A percentile compares a stretch with the other conserved stretches of the same genome.
Conservation (phyloP, 306 rosid species). For the Biancaea sappan region DNA sequence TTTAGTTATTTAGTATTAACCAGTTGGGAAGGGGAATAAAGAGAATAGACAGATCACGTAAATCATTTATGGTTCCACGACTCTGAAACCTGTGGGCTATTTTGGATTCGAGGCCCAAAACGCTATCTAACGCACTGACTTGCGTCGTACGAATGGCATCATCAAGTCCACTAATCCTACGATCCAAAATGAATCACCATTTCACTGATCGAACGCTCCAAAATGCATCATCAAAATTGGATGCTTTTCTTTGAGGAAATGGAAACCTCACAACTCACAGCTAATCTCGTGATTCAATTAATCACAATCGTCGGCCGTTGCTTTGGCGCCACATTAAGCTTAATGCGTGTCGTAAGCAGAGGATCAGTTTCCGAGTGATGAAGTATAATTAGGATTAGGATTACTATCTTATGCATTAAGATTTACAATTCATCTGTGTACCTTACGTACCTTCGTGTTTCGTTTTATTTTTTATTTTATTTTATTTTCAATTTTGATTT, state of each 20-base stretch:
- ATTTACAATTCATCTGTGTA: conserved; percentile 28
- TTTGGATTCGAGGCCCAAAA: conserved; percentile 30
- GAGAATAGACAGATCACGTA: not conserved
- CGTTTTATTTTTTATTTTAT: not conserved
- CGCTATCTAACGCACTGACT: not conserved
- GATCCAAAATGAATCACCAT: no score
- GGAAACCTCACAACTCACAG: not conserved
- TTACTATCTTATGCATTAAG: conserved; percentile 10
- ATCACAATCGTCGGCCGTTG: no score
- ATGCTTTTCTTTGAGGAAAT: conserved; percentile 6
- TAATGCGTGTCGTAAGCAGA: conserved; percentile 15
- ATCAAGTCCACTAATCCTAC: not conserved
- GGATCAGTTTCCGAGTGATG: not conserved
- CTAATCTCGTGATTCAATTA: no score
- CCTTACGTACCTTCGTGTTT: conserved; percentile 31
- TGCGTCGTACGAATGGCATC: not conserved
- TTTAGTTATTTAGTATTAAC: not conserved
- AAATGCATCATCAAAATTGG: not conserved
- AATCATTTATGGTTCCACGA: not conserved
- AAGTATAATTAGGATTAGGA: conserved; percentile 2
- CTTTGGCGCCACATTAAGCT: not conserved
- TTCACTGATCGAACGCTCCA: not conserved
- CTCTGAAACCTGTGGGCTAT: not conserved
- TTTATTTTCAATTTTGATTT: not conserved
- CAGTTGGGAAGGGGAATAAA: not conserved